A percentile compares a stretch with the other conserved stretches of the same genome.
Conservation (phyloP, 179 eudicot species). For the Amaranthus tricolor region DNA sequence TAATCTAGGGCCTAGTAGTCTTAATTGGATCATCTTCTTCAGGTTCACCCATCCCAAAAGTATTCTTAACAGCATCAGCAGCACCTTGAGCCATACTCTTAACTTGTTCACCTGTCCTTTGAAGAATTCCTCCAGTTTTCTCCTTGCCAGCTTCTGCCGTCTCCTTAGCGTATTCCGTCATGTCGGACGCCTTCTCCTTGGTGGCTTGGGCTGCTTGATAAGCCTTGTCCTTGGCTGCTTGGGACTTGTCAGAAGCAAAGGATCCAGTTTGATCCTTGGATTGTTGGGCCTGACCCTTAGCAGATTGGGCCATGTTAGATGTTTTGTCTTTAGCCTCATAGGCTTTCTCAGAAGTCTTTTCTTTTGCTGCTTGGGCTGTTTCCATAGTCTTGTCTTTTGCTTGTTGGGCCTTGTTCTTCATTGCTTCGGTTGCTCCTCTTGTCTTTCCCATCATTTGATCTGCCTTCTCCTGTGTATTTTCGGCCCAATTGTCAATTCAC, state of each 20-base stretch:
- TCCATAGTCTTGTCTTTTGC: constrained; percentile 36
- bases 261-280: constrained; percentile 21
- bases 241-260: constrained; percentile 25
- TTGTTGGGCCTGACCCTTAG: constrained; percentile 29
- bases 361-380: constrained; percentile 38
- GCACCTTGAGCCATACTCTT: constrained; percentile 45
- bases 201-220: constrained; percentile 25
- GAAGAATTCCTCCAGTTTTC: constrained; percentile 29
- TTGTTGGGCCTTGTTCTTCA: constrained; percentile 42
- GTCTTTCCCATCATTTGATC: constrained; percentile 47
- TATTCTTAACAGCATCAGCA: constrained; percentile 42
- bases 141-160: constrained; percentile 35
- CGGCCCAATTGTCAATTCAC: neutral
- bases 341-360: constrained; percentile 35
- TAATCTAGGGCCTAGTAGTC: neutral
- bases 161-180: constrained; percentile 33
- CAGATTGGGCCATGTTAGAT: constrained; percentile 21
- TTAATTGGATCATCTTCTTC: constrained; percentile 22
- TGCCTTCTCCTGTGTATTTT: constrained; percentile 43
- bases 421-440: constrained; percentile 26
- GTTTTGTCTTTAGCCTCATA: constrained; percentile 45
- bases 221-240: constrained; percentile 26
- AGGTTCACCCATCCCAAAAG: constrained; percentile 34
- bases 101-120: constrained; percentile 37
- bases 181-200: constrained; percentile 34